These are phyloP conservation scores for Gaertneriomyces sp. DNA, from an alignment of 192 early-diverging fungal species.

Conservation along the genomic window DNA sequence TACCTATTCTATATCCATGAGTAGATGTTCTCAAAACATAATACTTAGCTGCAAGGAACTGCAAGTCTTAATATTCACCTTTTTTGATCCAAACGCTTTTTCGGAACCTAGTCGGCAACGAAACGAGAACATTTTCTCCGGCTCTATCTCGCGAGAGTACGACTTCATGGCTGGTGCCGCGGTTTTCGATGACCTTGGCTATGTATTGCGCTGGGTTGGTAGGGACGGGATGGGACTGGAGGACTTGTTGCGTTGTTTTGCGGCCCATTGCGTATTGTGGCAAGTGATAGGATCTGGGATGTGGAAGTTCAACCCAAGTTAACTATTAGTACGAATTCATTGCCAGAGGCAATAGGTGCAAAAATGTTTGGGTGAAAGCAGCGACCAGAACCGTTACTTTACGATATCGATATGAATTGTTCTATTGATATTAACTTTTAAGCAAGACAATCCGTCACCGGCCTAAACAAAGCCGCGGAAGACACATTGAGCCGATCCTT, in stretches of 20 bases:
- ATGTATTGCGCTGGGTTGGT: constrained; percentile 1
- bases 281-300: too few relatives aligned
- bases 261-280: constrained; percentile 1
- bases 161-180: constrained; percentile 9
- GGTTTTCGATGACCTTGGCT: constrained; percentile 15
- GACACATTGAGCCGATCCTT: too few relatives aligned
- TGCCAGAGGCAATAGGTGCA: too few relatives aligned
- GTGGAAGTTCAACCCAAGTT: too few relatives aligned
- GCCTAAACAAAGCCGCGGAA: too few relatives aligned
- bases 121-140: constrained; percentile 53
- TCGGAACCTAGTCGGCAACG: constrained; percentile 72
- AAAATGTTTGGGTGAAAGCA: too few relatives aligned
- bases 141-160: not conserved
- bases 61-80: constrained; percentile 45
- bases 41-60: not conserved
- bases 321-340: too few relatives aligned
- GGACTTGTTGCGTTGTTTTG: constrained; percentile 10
- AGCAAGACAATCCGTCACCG: too few relatives aligned
- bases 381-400: too few relatives aligned
- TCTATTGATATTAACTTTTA: too few relatives aligned
- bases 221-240: constrained; percentile 6
- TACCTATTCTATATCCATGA: constrained; percentile 33
- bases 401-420: too few relatives aligned
- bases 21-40: not conserved
- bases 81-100: constrained; percentile 81